These are phyloP conservation scores for Dactylella cylindrospora DNA, from an alignment of 2,329 filamentous ascomycete species.

Conservation along the genomic window DNA sequence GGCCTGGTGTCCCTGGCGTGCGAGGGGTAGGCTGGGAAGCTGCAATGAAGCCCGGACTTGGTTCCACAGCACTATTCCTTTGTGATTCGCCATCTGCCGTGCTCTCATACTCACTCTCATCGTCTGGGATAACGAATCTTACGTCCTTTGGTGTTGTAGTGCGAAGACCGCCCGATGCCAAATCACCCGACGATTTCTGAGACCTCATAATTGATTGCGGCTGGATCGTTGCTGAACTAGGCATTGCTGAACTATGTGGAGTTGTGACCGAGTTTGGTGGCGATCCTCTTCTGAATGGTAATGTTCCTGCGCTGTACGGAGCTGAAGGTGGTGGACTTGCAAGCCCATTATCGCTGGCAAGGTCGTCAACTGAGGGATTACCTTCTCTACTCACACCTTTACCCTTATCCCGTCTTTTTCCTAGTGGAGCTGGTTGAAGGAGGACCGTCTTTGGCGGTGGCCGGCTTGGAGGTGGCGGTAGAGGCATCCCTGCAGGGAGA, in stretches of 20 bases:
- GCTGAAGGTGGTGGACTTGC: constrained; percentile 33
- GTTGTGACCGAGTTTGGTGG: constrained; percentile 36
- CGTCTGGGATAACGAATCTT: constrained; percentile 42
- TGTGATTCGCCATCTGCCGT: constrained; percentile 41
- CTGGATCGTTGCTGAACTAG: constrained; percentile 29
- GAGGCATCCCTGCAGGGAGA: constrained; percentile 9
- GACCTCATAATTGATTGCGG: constrained; percentile 44
- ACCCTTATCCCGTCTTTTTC: constrained; percentile 36
- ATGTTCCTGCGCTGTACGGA: constrained; percentile 38
- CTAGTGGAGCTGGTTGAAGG: constrained; percentile 38
- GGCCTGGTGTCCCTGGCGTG: constrained; percentile 34
- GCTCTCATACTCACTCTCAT: constrained; percentile 44
- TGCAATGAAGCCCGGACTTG: constrained; percentile 32
- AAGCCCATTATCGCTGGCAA: constrained; percentile 21
- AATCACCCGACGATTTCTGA: constrained; percentile 43
- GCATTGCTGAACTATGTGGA: constrained; percentile 33
- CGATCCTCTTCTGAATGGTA: constrained; percentile 36
- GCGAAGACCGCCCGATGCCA: constrained; percentile 37
- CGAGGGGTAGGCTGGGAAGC: constrained; percentile 30
- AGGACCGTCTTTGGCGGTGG: constrained; percentile 27
- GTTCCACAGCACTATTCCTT: constrained; percentile 34
- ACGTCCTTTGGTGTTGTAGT: constrained; percentile 43
- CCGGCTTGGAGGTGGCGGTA: constrained; percentile 35
- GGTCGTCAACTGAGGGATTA: constrained; percentile 7
- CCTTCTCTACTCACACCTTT: constrained; percentile 23